Evolutionary conservation across 768 basidiomycete genomes (phyloP).

Genomic region (Leccinum pellstonianum): DNA sequence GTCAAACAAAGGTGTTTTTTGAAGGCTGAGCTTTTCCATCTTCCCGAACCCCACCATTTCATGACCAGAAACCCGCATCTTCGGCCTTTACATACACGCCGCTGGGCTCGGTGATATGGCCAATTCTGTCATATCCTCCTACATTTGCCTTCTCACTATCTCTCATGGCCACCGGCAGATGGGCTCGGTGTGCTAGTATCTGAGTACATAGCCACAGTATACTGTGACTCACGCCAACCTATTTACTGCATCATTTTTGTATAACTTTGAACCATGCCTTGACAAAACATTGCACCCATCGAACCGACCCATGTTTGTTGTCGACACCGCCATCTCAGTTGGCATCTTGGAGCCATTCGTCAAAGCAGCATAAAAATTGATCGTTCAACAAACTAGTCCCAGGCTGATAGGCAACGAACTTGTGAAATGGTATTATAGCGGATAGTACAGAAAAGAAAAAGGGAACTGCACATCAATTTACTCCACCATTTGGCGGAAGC

Average conservation of each 20-base stretch:
- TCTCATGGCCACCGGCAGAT: too few species aligned
- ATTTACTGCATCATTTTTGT: background rate
- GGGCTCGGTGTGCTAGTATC: too few species aligned
- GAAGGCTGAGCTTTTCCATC: too few species aligned
- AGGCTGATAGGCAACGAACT: background rate
- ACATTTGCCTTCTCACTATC: too few species aligned
- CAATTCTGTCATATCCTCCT: too few species aligned
- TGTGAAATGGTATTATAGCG: slow-evolving; percentile 20
- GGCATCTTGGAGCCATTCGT: background rate
- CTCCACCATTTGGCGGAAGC: slow-evolving; percentile 84
- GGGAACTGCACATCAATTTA: slow-evolving; percentile 35
- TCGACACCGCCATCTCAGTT: background rate
- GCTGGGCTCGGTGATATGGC: too few species aligned
- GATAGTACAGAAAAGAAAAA: slow-evolving; percentile 20
- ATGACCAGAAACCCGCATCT: too few species aligned
- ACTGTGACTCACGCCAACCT: too few species aligned
- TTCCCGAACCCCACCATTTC: too few species aligned
- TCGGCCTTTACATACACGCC: too few species aligned
- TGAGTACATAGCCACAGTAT: too few species aligned
- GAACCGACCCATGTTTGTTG: background rate
- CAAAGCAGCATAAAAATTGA: background rate
- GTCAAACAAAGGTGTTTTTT: too few species aligned
- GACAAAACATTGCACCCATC: background rate
- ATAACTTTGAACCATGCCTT: background rate
- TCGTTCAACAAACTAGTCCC: background rate